Conservation (phyloP, 2,329 filamentous ascomycete species). For the Talaromyces sp. region DNA sequence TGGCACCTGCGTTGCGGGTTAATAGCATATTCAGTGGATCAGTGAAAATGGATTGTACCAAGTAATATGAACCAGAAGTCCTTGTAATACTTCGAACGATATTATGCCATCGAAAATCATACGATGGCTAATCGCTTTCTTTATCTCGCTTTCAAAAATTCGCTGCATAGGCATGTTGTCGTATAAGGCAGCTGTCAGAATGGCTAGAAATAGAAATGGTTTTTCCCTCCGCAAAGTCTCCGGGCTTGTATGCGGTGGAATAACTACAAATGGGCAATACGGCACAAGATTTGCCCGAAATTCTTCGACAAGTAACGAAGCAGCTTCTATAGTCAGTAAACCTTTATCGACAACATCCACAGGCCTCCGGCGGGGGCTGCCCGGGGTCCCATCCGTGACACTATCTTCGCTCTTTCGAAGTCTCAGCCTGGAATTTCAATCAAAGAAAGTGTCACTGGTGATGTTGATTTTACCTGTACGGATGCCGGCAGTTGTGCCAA, state of each 20-base stretch:
- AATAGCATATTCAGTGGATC: not conserved
- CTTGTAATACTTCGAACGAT: conserved; percentile 38
- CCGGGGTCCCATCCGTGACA: conserved; percentile 2
- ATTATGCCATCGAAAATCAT: conserved; percentile 27
- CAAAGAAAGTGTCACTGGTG: not conserved
- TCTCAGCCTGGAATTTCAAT: not conserved
- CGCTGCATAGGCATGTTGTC: conserved; percentile 29
- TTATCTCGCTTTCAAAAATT: conserved; percentile 25
- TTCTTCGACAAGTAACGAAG: not conserved
- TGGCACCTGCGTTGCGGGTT: conserved; percentile 21
- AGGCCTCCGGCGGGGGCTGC: not conserved
- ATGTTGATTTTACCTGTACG: not conserved
- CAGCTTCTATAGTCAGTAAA: not conserved
- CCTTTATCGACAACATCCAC: not conserved
- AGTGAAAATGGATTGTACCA: conserved; percentile 19
- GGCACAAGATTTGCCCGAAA: not conserved
- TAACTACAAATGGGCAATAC: not conserved
- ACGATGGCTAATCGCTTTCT: conserved; percentile 14
- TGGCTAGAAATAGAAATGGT: conserved; percentile 30
- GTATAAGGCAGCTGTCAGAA: conserved; percentile 27
- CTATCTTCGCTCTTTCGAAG: not conserved
- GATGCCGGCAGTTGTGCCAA: not conserved
- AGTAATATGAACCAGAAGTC: conserved; percentile 29
- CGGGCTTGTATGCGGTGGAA: conserved; percentile 4
- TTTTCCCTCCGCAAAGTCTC: conserved; percentile 22